phyloP scores from a whole-genome alignment of 2,329 filamentous ascomycete genomes.

The Botrytis fabae region DNA sequence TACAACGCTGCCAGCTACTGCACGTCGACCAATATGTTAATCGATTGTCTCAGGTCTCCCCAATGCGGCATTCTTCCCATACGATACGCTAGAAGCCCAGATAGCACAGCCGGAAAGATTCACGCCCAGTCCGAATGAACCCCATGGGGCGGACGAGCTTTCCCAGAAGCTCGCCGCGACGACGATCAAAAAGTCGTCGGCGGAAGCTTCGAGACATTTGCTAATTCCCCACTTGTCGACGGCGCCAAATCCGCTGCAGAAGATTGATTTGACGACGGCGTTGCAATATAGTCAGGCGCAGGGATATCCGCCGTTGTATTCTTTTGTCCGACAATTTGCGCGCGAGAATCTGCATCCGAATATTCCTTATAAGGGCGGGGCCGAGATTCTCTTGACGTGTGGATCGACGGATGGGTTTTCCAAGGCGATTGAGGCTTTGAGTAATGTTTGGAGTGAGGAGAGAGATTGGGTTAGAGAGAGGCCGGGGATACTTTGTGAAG shows the following conservation, averaged over 20 bases:
- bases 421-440: constrained; percentile 75
- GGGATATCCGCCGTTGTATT: constrained; percentile 76
- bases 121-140: constrained; percentile 66
- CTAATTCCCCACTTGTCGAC: constrained; percentile 69
- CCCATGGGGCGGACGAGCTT: constrained; percentile 40
- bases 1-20: neutral
- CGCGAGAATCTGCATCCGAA: constrained; percentile 76
- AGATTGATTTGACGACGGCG: constrained; percentile 78
- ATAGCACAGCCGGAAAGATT: constrained; percentile 74
- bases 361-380: constrained; percentile 73
- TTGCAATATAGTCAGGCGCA: constrained; percentile 84
- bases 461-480: constrained; percentile 66
- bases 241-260: constrained; percentile 59
- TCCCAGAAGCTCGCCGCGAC: constrained; percentile 42
- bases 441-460: constrained; percentile 71
- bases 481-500: constrained; percentile 77
- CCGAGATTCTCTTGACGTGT: constrained; percentile 76
- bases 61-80: constrained; percentile 80
- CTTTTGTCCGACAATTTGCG: constrained; percentile 77
- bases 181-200: constrained; percentile 32
- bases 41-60: constrained; percentile 60
- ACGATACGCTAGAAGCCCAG: constrained; percentile 83
- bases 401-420: constrained; percentile 83
- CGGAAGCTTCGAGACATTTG: constrained; percentile 50
- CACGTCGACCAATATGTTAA: constrained; percentile 25